Base-by-base conservation (phyloP, 2,329 filamentous ascomycete species). In the Phoma herbarum region DNA sequence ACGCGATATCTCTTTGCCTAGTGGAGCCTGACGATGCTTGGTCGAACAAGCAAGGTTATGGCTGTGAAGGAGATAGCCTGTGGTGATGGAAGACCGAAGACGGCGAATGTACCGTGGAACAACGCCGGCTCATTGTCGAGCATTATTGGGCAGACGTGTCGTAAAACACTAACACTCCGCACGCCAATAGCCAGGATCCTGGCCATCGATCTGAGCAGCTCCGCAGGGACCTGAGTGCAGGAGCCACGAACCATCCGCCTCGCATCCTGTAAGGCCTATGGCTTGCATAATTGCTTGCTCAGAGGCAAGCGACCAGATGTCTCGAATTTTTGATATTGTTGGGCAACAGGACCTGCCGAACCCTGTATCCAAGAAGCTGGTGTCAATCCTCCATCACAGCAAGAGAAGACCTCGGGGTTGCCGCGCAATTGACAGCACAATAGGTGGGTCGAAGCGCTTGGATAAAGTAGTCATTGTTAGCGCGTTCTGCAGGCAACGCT, bases 181-280 rank as follows among this genome's bases (percentile, higher is more conserved):
- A 52, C 6, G 11, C 29, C 23, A 39, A 45, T 31, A 39, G 16
- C 29, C 25, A 37, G 39, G 37, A 58, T 53, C 49, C 49, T 49
- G 37, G 44, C 50, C 22, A 58, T 52, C 28, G 55, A 52, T 58
- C 49, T 52, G n/a, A 26, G 35, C 31, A 45, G 14, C 25, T 58
- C 49, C 22, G 39, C 49, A 52, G 35, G 44, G 43, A 52, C 43
- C 43, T 42, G 43, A 25, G 22, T 35, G 55, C 39, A 52, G 23
- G 42, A 52, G 48, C 43, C 48, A 43, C 43, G 35, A 47, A 57
- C 48, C 35, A 35, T 35, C 16, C 23, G 35, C 39, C 37, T 42
- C 12, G 37, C 35, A 44, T 33, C 49, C 35, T 44, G 41, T 4
- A 31, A 35, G 33, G 43, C 12, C n/a, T 3, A n/a, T 31, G 29